These are phyloP conservation scores for Cladosporium sp. DNA, from an alignment of 2,329 filamentous ascomycete genomes.

Conservation along the genomic window DNA sequence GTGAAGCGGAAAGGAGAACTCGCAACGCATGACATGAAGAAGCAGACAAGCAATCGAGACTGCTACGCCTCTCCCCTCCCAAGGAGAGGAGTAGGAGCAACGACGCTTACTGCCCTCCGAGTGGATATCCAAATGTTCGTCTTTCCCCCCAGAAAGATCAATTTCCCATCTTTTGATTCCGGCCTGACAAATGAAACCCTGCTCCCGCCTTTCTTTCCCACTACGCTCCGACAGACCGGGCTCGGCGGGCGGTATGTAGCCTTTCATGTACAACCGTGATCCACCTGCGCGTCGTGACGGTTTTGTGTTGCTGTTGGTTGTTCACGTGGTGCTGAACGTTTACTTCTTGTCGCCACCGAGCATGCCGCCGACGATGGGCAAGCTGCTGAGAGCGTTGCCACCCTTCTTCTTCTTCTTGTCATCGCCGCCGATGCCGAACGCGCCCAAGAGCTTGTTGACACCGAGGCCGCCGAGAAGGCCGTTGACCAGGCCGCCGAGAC, in stretches of 20 bases:
- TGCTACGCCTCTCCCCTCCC: slow-evolving; percentile 7
- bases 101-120: not conserved
- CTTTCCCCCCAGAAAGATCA: slow-evolving; percentile 9
- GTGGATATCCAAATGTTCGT: not conserved
- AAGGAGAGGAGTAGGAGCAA: not conserved
- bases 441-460: slow-evolving; percentile 68
- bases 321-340: not conserved
- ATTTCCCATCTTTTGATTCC: not conserved
- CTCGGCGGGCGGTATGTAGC: not conserved
- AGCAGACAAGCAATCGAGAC: not conserved
- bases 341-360: slow-evolving; percentile 41
- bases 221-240: not conserved
- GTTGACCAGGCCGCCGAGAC: slow-evolving; percentile 76
- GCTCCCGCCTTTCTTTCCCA: not conserved
- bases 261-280: not conserved
- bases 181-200: slow-evolving; percentile 7
- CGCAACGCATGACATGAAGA: not conserved
- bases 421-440: slow-evolving; percentile 61
- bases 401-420: slow-evolving; percentile 40
- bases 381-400: slow-evolving; percentile 30
- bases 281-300: not conserved
- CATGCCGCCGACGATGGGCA: slow-evolving; percentile 47
- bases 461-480: slow-evolving; percentile 73
- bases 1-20: too few relatives aligned
- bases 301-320: not conserved